phyloP scores from a whole-genome alignment of 2,329 filamentous ascomycete species.

The Fusarium guadeloupense region DNA sequence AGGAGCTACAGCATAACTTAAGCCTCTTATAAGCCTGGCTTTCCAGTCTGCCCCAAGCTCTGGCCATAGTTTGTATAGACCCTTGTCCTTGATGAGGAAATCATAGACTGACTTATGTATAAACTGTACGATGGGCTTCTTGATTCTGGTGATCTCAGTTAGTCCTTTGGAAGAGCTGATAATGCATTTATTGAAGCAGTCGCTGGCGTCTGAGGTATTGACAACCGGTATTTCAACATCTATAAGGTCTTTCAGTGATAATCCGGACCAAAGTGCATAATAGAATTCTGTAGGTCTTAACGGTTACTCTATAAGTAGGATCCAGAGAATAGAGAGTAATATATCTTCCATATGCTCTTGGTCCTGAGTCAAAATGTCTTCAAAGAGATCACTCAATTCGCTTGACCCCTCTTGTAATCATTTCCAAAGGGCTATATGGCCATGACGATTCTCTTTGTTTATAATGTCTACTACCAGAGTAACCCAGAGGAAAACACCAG shows the following conservation, averaged over 20 bases:
- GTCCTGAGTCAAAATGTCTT: constrained; percentile 60
- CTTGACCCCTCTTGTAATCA: constrained; percentile 49
- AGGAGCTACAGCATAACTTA: constrained; percentile 16
- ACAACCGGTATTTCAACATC: constrained; percentile 40
- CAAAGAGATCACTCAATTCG: constrained; percentile 59
- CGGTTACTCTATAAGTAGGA: constrained; percentile 61
- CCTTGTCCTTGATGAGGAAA: constrained; percentile 53
- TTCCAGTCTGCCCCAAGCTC: constrained; percentile 8
- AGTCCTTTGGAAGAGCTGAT: constrained; percentile 60
- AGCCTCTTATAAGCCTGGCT: constrained; percentile 16
- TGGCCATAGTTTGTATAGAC: constrained; percentile 35
- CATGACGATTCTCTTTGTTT: constrained; percentile 47
- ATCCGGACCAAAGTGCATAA: constrained; percentile 29
- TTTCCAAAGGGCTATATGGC: constrained; percentile 39
- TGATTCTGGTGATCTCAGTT: constrained; percentile 52
- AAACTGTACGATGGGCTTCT: constrained; percentile 56
- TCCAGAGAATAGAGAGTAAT: constrained; percentile 58
- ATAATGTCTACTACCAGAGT: constrained; percentile 51
- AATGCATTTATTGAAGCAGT: constrained; percentile 45
- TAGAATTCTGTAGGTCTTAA: constrained; percentile 57
- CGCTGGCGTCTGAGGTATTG: neutral
- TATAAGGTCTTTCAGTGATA: neutral
- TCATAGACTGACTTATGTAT: constrained; percentile 62
- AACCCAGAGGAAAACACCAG: constrained; percentile 58
- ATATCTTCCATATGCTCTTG: constrained; percentile 52